Conservation (phyloP, 805 yeast genomes). For the Barnettozyma californica region DNA sequence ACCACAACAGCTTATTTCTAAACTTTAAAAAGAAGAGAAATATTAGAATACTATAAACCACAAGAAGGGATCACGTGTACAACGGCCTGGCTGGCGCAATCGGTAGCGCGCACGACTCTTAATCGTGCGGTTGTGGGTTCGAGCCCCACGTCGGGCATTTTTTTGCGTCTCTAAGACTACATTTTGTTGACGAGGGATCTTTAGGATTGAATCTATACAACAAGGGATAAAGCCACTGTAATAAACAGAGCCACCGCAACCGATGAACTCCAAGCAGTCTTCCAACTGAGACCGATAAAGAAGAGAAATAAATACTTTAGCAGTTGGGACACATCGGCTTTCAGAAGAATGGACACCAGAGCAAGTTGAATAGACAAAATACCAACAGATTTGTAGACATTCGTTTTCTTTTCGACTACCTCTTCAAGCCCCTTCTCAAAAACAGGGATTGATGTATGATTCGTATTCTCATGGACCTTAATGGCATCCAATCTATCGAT, state of each 20-base stretch:
- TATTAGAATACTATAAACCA: no score
- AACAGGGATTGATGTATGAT: background rate
- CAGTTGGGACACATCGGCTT: background rate
- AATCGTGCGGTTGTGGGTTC: constrained; percentile 4
- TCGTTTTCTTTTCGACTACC: background rate
- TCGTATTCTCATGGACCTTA: background rate
- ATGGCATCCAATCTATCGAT: constrained; percentile 26
- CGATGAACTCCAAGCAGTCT: background rate
- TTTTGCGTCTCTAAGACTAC: no score
- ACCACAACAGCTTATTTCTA: no score
- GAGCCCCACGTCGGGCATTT: constrained; percentile 4
- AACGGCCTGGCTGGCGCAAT: constrained; percentile 2
- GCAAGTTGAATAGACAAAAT: background rate
- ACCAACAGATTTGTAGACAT: background rate
- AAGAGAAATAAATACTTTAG: constrained; percentile 1
- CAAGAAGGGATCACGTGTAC: background rate
- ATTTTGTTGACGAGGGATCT: no score
- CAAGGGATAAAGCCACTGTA: background rate
- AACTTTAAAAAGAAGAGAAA: no score
- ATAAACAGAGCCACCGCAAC: background rate
- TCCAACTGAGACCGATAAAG: constrained; percentile 1
- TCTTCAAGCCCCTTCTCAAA: background rate
- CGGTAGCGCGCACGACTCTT: constrained; percentile 4
- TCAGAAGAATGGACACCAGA: background rate
- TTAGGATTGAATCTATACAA: no score